Conservation (phyloP, 129 eudicot genomes). For the Tagetes patula region DNA sequence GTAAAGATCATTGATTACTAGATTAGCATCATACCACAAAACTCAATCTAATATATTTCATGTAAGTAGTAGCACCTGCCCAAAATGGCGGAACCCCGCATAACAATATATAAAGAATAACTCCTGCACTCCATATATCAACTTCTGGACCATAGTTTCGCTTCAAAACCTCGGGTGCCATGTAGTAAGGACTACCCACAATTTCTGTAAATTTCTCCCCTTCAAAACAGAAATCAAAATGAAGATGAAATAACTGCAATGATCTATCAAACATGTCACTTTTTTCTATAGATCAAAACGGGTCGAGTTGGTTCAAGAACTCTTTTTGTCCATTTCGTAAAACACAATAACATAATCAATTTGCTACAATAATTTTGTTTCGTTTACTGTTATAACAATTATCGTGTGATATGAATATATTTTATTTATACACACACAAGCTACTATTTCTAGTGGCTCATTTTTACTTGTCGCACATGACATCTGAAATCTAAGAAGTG, state of each 20-base stretch:
- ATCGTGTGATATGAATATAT: no score
- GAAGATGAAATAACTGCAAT: background rate
- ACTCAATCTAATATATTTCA: background rate
- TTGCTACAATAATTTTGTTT: no score
- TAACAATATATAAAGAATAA: slow-evolving; percentile 79
- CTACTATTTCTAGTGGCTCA: no score
- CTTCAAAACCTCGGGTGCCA: slow-evolving; percentile 92
- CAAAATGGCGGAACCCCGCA: slow-evolving; percentile 99
- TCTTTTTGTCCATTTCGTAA: background rate
- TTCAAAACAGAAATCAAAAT: slow-evolving; percentile 23
- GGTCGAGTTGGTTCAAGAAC: background rate
- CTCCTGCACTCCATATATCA: slow-evolving; percentile 97
- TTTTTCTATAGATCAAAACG: background rate
- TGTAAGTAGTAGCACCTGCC: slow-evolving; percentile 65
- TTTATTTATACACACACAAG: no score
- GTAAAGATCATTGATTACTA: background rate
- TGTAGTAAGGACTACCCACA: slow-evolving; percentile 96
- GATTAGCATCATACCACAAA: background rate
- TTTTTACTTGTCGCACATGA: no score
- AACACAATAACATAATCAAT: no score
- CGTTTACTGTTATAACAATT: no score
- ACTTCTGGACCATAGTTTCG: slow-evolving; percentile 87
- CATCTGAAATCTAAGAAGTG: no score
- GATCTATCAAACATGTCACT: background rate
- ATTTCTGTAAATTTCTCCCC: slow-evolving; percentile 91